These are phyloP conservation scores for Fusarium dimerum DNA, from an alignment of 2,329 filamentous ascomycete genomes.

Conservation along the genomic window DNA sequence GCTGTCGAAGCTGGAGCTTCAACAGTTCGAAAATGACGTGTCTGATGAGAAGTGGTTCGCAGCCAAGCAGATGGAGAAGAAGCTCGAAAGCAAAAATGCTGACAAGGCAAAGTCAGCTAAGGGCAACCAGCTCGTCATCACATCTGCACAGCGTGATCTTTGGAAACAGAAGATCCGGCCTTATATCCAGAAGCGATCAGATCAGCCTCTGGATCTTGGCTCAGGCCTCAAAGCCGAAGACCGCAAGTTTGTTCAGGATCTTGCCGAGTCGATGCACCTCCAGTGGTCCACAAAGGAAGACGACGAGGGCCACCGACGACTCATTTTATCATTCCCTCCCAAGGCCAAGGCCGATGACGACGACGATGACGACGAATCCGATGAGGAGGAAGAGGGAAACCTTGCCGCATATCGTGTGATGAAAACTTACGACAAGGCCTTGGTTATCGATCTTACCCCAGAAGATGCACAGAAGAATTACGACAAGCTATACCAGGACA, in stretches of 20 bases:
- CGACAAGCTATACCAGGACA: constrained; percentile 83
- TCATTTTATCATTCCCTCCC: constrained; percentile 52
- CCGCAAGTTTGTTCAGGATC: constrained; percentile 88
- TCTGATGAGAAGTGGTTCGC: constrained; percentile 90
- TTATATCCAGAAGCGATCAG: constrained; percentile 71
- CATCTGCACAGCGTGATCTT: constrained; percentile 76
- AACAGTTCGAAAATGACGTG: constrained; percentile 91
- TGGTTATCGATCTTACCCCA: constrained; percentile 75
- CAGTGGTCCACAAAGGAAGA: constrained; percentile 60
- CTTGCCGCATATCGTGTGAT: constrained; percentile 83
- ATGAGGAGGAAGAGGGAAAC: constrained; percentile 72
- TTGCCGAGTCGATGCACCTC: constrained; percentile 65
- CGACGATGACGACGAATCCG: constrained; percentile 44
- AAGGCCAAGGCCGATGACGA: constrained; percentile 49
- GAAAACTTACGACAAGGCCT: constrained; percentile 87
- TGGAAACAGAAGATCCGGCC: constrained; percentile 80
- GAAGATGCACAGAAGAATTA: constrained; percentile 79
- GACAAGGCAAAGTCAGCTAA: constrained; percentile 53
- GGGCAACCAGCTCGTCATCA: constrained; percentile 68
- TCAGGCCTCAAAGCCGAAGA: constrained; percentile 75
- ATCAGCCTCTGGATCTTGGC: constrained; percentile 71
- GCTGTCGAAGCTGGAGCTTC: constrained; percentile 82
- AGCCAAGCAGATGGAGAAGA: constrained; percentile 75
- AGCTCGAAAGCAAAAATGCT: constrained; percentile 59
- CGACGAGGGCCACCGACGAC: constrained; percentile 54